Evolutionary conservation across 2,329 filamentous ascomycete genomes (phyloP).

Genomic region (Stenocarpella maydis): DNA sequence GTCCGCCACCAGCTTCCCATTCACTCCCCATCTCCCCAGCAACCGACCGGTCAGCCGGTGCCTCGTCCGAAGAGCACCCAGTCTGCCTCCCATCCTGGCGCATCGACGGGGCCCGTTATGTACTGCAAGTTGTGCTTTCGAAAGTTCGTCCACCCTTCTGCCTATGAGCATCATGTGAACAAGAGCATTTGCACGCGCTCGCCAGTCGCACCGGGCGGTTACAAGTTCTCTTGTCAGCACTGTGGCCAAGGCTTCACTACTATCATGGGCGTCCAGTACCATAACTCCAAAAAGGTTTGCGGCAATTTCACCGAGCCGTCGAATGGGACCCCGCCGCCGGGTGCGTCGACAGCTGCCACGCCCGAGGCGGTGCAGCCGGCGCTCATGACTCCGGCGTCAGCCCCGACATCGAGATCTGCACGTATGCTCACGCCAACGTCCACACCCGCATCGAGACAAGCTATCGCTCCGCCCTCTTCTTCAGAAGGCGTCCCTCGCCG

Average conservation of each 20-base stretch:
- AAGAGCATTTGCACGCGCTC: slow-evolving; percentile 46
- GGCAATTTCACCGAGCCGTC: slow-evolving; percentile 47
- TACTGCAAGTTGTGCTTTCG: slow-evolving; percentile 35
- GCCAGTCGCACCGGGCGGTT: slow-evolving; percentile 39
- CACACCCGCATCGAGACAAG: not conserved
- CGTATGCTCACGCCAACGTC: not conserved
- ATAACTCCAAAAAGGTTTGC: slow-evolving; percentile 55
- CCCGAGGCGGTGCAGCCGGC: slow-evolving; percentile 33
- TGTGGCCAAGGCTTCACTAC: slow-evolving; percentile 58
- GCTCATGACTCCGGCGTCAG: not conserved
- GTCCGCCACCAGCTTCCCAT: slow-evolving; percentile 46
- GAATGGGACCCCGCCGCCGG: not conserved
- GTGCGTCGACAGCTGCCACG: slow-evolving; percentile 31
- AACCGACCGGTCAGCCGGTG: slow-evolving; percentile 11
- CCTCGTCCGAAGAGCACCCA: not conserved
- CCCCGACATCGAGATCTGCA: not conserved
- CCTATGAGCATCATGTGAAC: slow-evolving; percentile 45
- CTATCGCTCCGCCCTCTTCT: not conserved
- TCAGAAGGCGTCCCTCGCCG: not conserved
- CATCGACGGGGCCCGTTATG: not conserved
- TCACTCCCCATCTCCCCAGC: slow-evolving; percentile 37
- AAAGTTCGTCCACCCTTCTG: slow-evolving; percentile 30
- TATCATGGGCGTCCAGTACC: slow-evolving; percentile 53
- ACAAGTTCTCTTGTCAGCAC: slow-evolving; percentile 51
- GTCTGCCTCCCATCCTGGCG: not conserved